phyloP scores from a whole-genome alignment of 2,329 filamentous ascomycete genomes.

The Tolypocladium sp. region DNA sequence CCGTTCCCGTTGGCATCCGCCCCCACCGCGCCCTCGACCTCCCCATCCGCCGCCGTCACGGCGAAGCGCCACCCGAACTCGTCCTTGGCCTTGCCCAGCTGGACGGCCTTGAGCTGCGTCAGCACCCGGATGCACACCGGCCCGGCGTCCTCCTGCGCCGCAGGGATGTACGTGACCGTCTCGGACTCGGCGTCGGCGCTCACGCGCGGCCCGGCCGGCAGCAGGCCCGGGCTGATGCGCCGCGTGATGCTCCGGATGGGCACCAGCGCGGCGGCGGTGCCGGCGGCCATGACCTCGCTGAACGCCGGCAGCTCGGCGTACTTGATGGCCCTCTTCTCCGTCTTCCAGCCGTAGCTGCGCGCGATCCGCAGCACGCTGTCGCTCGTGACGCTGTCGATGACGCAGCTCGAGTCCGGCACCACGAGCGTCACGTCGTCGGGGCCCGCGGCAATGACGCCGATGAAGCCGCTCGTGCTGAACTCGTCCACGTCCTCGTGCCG shows the following conservation, averaged over 20 bases:
- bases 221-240: slow-evolving; percentile 18
- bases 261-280: slow-evolving; percentile 83
- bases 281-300: slow-evolving; percentile 78
- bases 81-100: slow-evolving; percentile 72
- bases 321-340: slow-evolving; percentile 66
- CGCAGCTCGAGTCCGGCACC: slow-evolving; percentile 78
- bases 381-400: slow-evolving; percentile 81
- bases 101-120: slow-evolving; percentile 71
- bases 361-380: slow-evolving; percentile 71
- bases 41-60: slow-evolving; percentile 35
- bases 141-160: slow-evolving; percentile 58
- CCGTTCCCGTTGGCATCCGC: slow-evolving; percentile 9
- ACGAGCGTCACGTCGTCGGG: slow-evolving; percentile 58
- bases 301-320: slow-evolving; percentile 47
- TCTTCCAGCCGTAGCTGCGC: slow-evolving; percentile 70
- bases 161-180: slow-evolving; percentile 46
- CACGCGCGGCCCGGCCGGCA: slow-evolving; percentile 27
- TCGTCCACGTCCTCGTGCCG: slow-evolving; percentile 83
- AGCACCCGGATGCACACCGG: slow-evolving; percentile 65
- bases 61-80: slow-evolving; percentile 60
- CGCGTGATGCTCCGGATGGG: slow-evolving; percentile 87
- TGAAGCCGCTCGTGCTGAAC: slow-evolving; percentile 91
- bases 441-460: slow-evolving; percentile 57
- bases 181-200: slow-evolving; percentile 30
- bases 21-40: slow-evolving; percentile 21